These are phyloP conservation scores for Helicocarpus griseus DNA, from an alignment of 2,329 filamentous ascomycete species.

Conservation along the genomic window DNA sequence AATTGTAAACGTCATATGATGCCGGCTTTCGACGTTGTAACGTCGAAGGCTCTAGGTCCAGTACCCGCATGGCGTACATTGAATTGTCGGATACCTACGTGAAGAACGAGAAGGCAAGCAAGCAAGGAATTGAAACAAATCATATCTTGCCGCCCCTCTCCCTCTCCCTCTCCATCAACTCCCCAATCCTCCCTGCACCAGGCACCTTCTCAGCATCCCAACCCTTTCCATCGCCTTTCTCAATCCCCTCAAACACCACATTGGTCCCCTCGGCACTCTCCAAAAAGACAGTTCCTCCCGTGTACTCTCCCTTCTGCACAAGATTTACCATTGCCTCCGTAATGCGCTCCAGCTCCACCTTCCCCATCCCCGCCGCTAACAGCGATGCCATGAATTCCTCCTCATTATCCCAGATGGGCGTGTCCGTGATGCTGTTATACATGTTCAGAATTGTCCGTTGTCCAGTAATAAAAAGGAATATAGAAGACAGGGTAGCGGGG, in stretches of 20 bases:
- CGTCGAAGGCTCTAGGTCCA: too few species aligned
- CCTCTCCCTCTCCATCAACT: not conserved
- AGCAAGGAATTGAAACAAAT: not conserved
- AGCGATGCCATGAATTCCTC: not conserved
- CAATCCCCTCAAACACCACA: slow-evolving; percentile 2
- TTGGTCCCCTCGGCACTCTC: not conserved
- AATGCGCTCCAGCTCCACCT: slow-evolving; percentile 16
- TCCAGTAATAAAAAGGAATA: not conserved
- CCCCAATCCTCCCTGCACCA: not conserved
- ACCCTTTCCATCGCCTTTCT: not conserved
- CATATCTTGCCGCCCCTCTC: not conserved
- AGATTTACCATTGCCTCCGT: slow-evolving; percentile 20
- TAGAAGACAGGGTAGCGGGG: not conserved
- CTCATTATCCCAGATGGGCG: slow-evolving; percentile 19
- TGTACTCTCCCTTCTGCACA: slow-evolving; percentile 14
- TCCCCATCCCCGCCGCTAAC: not conserved
- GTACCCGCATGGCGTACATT: too few species aligned
- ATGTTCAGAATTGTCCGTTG: not conserved
- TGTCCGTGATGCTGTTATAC: slow-evolving; percentile 14
- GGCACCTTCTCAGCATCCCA: not conserved
- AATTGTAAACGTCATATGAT: too few species aligned
- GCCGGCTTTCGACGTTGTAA: too few species aligned
- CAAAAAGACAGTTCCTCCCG: slow-evolving; percentile 14
- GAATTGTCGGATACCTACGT: too few species aligned
- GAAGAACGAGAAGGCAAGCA: not conserved